Conservation (phyloP, 192 early-diverging fungal genomes). For the Phlyctochytrium bullatum region DNA sequence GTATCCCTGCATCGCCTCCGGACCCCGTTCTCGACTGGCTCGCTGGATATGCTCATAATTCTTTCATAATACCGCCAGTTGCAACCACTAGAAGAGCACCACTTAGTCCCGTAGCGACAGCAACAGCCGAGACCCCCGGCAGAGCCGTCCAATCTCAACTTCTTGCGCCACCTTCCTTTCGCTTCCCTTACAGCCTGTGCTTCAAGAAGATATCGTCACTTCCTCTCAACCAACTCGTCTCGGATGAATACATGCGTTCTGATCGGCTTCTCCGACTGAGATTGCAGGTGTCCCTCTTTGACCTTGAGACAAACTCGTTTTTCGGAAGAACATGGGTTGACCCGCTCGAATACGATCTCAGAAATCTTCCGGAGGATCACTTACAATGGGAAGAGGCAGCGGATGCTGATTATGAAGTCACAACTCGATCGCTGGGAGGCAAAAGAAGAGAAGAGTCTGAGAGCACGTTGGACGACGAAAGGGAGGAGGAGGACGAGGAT, state of each 20-base stretch:
- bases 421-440: not conserved
- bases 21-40: not conserved
- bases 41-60: not conserved
- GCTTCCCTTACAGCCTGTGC: conserved; percentile 20
- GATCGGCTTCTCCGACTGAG: conserved; percentile 7
- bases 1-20: not conserved
- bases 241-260: conserved; percentile 15
- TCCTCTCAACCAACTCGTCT: conserved; percentile 12
- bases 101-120: not conserved
- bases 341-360: conserved; percentile 15
- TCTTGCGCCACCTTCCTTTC: not conserved
- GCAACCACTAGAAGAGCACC: not conserved
- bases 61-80: conserved; percentile 2
- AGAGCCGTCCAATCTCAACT: not conserved
- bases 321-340: conserved; percentile 31
- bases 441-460: not conserved
- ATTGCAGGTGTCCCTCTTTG: conserved; percentile 20
- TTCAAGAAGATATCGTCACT: conserved; percentile 9
- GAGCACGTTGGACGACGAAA: not conserved
- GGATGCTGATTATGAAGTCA: not conserved
- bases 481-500: conserved; percentile 3
- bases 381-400: not conserved
- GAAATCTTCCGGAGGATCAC: not conserved
- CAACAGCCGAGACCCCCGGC: not conserved
- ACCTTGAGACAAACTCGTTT: conserved; percentile 23